Conservation (phyloP, 805 yeast species). For the Schwanniomyces sp. region DNA sequence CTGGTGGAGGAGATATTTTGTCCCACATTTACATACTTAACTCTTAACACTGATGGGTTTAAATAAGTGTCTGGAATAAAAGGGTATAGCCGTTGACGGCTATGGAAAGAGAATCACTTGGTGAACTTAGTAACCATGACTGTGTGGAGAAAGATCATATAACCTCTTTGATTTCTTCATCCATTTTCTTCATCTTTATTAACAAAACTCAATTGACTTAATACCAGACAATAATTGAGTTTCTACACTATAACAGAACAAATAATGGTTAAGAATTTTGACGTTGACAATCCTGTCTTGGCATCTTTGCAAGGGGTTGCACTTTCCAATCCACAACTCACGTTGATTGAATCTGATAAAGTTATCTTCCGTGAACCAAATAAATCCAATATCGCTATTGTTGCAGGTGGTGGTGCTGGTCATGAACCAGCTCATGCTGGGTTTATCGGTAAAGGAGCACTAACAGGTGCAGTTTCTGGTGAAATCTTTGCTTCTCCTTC, state of each 20-base stretch:
- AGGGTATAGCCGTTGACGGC: slow-evolving; percentile 1
- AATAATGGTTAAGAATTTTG: slow-evolving; percentile 2
- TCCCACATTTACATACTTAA: not conserved
- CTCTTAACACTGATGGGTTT: not conserved
- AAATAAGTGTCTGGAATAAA: not conserved
- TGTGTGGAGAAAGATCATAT: not conserved
- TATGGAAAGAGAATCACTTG: not conserved
- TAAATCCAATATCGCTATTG: slow-evolving; percentile 24
- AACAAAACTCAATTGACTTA: not conserved
- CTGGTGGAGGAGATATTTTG: not conserved
- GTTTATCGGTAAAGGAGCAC: slow-evolving; percentile 37
- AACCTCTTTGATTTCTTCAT: not conserved
- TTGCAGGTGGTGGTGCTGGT: slow-evolving; percentile 45
- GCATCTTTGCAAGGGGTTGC: not conserved
- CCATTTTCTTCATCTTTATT: not conserved
- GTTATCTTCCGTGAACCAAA: slow-evolving; percentile 35
- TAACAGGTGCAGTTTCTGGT: slow-evolving; percentile 40
- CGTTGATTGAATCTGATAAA: slow-evolving; percentile 36
- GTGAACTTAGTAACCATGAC: not conserved
- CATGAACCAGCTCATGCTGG: slow-evolving; percentile 46
- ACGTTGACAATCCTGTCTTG: slow-evolving; percentile 1
- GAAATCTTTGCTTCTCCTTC: slow-evolving; percentile 43
- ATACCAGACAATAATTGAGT: not conserved
- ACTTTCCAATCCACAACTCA: slow-evolving; percentile 25
- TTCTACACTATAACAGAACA: not conserved